phyloP scores from a whole-genome alignment of 2,329 filamentous ascomycete species.

The Aspergillus texensis region DNA sequence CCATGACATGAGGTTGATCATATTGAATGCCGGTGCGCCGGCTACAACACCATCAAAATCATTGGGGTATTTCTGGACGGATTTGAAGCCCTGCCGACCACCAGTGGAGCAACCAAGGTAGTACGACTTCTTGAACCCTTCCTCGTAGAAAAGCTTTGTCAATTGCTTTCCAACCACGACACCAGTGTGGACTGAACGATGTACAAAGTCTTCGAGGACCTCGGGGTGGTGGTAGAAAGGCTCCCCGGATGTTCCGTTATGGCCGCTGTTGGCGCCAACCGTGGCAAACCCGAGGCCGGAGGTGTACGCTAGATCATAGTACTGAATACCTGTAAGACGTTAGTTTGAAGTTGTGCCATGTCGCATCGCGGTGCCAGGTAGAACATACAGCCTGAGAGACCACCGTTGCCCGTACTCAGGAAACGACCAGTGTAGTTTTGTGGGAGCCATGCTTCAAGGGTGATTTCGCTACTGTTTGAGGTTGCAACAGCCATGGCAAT shows the following conservation, averaged over 20 bases:
- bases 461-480: constrained; percentile 49
- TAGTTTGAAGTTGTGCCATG: neutral
- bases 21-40: constrained; percentile 51
- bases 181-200: constrained; percentile 47
- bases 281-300: constrained; percentile 47
- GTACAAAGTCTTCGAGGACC: constrained; percentile 53
- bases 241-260: constrained; percentile 51
- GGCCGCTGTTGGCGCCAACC: constrained; percentile 54
- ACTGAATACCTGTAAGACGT: constrained; percentile 42
- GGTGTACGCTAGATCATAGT: constrained; percentile 49
- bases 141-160: constrained; percentile 52
- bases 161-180: constrained; percentile 53
- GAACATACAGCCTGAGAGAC: constrained; percentile 50
- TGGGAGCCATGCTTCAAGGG: constrained; percentile 53
- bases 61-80: constrained; percentile 55
- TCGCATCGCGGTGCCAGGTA: neutral
- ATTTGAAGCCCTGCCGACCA: constrained; percentile 60
- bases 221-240: constrained; percentile 52
- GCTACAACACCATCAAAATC: constrained; percentile 62
- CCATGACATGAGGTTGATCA: constrained; percentile 49
- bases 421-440: constrained; percentile 50
- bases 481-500: constrained; percentile 47
- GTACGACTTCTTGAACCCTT: constrained; percentile 43
- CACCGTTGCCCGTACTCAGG: constrained; percentile 53
- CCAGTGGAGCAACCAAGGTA: constrained; percentile 61